Base-by-base conservation (phyloP, 2,329 filamentous ascomycete species). In the Clonostachys byssicola region DNA sequence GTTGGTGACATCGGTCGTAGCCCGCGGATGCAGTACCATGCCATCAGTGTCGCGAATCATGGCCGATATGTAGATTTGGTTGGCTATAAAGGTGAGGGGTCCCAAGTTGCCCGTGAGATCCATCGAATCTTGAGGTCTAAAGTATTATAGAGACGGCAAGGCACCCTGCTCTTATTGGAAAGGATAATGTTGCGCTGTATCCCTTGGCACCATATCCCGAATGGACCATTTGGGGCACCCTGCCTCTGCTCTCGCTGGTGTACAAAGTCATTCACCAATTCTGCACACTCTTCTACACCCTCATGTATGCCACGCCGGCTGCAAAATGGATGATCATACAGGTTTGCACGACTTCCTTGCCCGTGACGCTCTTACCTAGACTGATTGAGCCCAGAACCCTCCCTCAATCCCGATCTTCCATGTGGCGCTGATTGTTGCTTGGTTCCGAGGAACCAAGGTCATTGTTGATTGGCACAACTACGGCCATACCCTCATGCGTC, bases 381-480 rank as follows among this genome's bases (percentile, higher is more conserved):
- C 14, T 51, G 38, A 54, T 43, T 45, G 53, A 5, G 33, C 53
- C 6, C 67, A 96, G 77, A 99, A 97, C 57, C 94, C 94, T 7
- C 94, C 94, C 1, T 94, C 92, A 0, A 96, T 97, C 49, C 94
- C 94, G 1, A 95, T 91, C 1, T 80, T 99, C 18, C 80, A 86
- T 45, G 73, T 96, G 36, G 87, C 89, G 14, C 75, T 85, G 18
- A 51, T 92, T 5, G 75, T 89, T 43, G 89, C 88, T 58, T 80
- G 84, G 55, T 65, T 95, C 44, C 85, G 94, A 44, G 86, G 89
- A 56, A 95, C 89, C 38, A 81, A 81, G 48, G 78, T 99, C 5
- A 77, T 97, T 51, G 88, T 97, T 47, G 94, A 99, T 72, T 99
- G 94, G 94, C 94, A 99, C 73, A 99, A 99, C 68, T 97, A 96